Base-by-base conservation (phyloP, 495 filamentous ascomycete genomes). In the Hypoxylon lenormandii region DNA sequence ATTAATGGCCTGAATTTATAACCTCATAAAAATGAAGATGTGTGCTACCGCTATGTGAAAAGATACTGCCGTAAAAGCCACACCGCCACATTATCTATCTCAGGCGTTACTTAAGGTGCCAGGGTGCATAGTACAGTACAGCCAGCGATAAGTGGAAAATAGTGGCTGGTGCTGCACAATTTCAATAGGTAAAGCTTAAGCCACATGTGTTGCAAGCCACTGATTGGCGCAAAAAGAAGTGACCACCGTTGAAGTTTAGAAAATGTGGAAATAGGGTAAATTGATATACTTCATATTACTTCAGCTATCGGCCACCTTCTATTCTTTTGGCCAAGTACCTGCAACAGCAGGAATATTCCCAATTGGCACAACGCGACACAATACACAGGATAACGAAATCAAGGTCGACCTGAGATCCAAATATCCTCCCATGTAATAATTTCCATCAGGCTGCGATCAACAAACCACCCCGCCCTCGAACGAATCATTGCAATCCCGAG, bases 181-280 rank as follows among this genome's bases (percentile, higher is more conserved):
- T 30, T 1, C 2, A 18, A 19, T 5, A 28, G 0, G 4, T 15
- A 18, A 49, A 59, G 21, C 47, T 49, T 30, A 1, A 33, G 54
- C 54, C 50, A 70, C 50, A 6, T 21, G 7, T 50, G 50, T 60
- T 0, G 3, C 60, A 70, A 60, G 66, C 55, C 6, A 8, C 33
- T 62, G 65, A 62, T 62, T 62, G 51, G 51, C 38, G 4, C 33
- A 62, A 48, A 48, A 43, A 18, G 60, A 70, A 65, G 61, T 70
- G 67, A 70, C 67, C 67, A 70, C 67, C 55, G 67, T 70, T 70
- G 60, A 65, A 70, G 21, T 51, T 28, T 60, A 16, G 22, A 60
- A 60, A 66, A 57, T 62, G 52, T 52, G 52, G 59, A 58, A 57
- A 63, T 58, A 43, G 43, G 30, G 30, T 33, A 33, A 33, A 33